Base-by-base conservation (phyloP, 208 protist species). In the Zelonia costaricensis region DNA sequence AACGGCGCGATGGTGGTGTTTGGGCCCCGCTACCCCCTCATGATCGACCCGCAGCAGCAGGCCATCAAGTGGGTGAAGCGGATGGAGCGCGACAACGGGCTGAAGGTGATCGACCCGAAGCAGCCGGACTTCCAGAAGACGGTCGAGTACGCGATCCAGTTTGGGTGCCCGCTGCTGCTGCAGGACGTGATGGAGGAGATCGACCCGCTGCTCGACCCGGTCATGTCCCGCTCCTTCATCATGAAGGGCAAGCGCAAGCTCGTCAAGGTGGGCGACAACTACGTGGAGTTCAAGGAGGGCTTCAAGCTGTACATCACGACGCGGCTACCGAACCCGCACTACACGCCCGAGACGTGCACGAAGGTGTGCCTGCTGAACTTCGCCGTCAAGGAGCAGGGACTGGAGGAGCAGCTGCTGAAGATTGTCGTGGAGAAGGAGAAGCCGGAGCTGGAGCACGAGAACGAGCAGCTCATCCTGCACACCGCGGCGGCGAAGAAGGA, bases 31-130 rank as follows among this genome's bases (percentile, higher is more conserved):
- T 99, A 98, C 86, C 98, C 98, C 23, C 89, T 99, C 20, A 99
- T 99, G 90, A 98, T 99, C 62, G 98, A 99, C 76, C 98, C 98
- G 40, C 98, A 99, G 85, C 88, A 91, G 72, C 98, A 99, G 84
- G 98, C 98, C 5, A 99, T 98, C 73, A 98, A 98, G 82, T 99
- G 98, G 98, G 93, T 99, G 39, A 98, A 99, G 70, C 92, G 93
- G 12, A 96, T 96, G 84, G 95, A 98, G 82, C 84, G 92, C 28
- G 85, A 97, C 58, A 91, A 86, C 61, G 84, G 94, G 6, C 82
- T 99, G 12, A 93, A 97, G 74, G 79, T 99, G 28, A 88, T 98
- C 53, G 91, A 98, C 66, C 82, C 89, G 22, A 98, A 98, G 76
- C 89, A 98, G 69, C 28, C 84, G 5, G 95, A 99, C 75, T 97